Evolutionary conservation across 1,139 yeast species (phyloP), one percentile per base, ranked within the genome.

Genomic region (Diutina catenulata): DNA sequence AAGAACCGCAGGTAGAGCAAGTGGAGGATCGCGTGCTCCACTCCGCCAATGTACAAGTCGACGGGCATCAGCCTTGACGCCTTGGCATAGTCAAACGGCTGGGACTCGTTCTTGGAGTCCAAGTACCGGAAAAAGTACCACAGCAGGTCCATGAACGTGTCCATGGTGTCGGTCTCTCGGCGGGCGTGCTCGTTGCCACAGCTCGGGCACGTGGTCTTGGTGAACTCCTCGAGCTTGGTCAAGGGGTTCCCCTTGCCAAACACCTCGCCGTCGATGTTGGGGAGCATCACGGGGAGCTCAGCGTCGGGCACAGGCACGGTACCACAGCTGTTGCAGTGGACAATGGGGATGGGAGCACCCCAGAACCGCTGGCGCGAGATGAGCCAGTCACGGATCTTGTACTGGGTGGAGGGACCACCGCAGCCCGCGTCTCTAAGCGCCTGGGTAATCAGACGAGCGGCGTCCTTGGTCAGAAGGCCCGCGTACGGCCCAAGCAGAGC

Each of bases 291-390:
- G 0, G 98, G 98, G 19, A 91, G 65, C 19, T 88, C 76, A 5
- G 72, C 60, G 36, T 82, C 94, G 0, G 95, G 95, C 14, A 88
- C 96, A 0, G 96, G 81, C 2, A 86, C 95, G 0, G 79, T 62
- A 1, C 98, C 98, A 65, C 98, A 91, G 4, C 57, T 48, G 7
- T 69, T 69, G 60, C 98, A 91, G 49, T 91, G 94, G 19, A 91
- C 64, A 27, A 91, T 84, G 2, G 98, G 98, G 41, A 91, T 91
- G 3, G 98, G 98, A 0, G 97, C 94, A 22, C 98, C 98, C 98
- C 98, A 91, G 55, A 82, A 91, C 42, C 98, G 64, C 58, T 91
- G 98, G 49, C 98, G 74, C 51, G 94, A 80, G 33, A 91, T 81
- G 27, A 91, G 68, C 98, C 98, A 91, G 53, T 91, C 98, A 47